Percentiles rank a stretch among this genome's conserved stretches.
These are phyloP conservation scores for Epichloe typhina DNA, from an alignment of 2,329 filamentous ascomycete genomes.

Conservation along the genomic window DNA sequence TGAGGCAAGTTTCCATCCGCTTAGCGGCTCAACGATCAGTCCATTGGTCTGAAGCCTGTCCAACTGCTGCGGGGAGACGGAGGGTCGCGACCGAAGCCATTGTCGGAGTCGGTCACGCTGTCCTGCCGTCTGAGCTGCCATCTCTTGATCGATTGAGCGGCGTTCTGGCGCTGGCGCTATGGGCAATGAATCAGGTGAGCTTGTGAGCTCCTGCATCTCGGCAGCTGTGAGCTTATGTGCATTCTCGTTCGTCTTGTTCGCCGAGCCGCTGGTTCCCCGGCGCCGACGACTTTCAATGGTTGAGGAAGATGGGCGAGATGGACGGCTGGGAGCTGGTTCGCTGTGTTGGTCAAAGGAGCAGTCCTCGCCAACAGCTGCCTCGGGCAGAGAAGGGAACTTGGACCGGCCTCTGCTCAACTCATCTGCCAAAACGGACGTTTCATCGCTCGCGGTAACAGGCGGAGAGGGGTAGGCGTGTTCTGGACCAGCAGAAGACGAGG, in stretches of 20 bases:
- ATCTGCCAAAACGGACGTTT: conserved; percentile 19
- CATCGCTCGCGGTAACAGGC: conserved; percentile 16
- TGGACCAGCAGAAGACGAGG: not conserved
- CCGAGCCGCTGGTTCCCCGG: conserved; percentile 17
- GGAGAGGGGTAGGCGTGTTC: conserved; percentile 1
- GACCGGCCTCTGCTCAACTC: conserved; percentile 8
- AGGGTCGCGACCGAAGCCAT: not conserved
- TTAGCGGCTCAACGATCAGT: conserved; percentile 12
- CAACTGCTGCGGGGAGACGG: not conserved
- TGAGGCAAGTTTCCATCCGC: not conserved
- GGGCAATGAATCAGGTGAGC: conserved; percentile 44
- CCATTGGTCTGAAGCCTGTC: conserved; percentile 13
- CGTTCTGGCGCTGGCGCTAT: conserved; percentile 29
- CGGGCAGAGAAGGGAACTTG: not conserved
- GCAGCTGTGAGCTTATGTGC: conserved; percentile 42
- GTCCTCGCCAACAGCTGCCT: not conserved
- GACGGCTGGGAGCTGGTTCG: not conserved
- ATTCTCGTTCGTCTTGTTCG: conserved; percentile 24
- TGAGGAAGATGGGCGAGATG: not conserved
- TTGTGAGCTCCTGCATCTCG: conserved; percentile 45
- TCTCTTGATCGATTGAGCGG: conserved; percentile 19
- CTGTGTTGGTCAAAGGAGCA: not conserved
- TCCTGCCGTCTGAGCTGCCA: conserved; percentile 14
- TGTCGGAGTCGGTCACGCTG: conserved; percentile 12
- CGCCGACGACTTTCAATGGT: conserved; percentile 8